Base-by-base conservation (phyloP, 169 alveolate species). In the Eimeria acervulina region DNA sequence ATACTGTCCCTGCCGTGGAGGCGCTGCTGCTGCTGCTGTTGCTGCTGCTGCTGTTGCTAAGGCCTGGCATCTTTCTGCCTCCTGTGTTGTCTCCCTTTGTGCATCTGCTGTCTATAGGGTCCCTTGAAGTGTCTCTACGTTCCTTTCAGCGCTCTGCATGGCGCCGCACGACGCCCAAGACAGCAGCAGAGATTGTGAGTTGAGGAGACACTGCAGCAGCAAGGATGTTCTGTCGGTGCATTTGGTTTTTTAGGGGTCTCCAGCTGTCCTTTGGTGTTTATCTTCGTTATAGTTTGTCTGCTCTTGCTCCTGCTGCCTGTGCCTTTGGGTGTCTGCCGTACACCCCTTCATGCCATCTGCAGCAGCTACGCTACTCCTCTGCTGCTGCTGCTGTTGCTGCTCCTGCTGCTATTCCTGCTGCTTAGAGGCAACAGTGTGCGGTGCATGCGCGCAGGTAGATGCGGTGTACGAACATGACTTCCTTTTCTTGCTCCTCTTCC, bases 391-490 rank as follows among this genome's bases (percentile, higher is more conserved):
- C 44, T 28, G 51, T 42, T 28, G 81, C 81, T 70, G 44, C 81
- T 70, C 59, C 28, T 0, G 68, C 44, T 13, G 28, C 81, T 70
- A 42, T 42, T 70, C 13, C 44, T n/a, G 81, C 81, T 33, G 44
- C n/a, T 70, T 12, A 36, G 81, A 36, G 81, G 19, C 81, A 33
- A 12, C 7, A 0, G 81, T 28, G 44, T 70, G 81, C 28, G 81
- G 81, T 36, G 40, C 61, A 33, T 40, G 63, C 31, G 33, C 78
- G 38, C 90, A 90, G 95, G 36, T 90, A 6, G 95, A 90, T 80
- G 95, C 95, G 81, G 78, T 90, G 28, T 90, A 90, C 95, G 95
- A 90, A 31, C 95, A 90, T 74, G 95, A 90, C 81, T 90, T 90
- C 47, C 78, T 90, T n/a, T 28, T 61, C 31, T 74, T 90, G 40